Percentiles rank a stretch among this genome's conserved stretches.
phyloP scores from a whole-genome alignment of 2,329 filamentous ascomycete species.

The Madurella mycetomatis region DNA sequence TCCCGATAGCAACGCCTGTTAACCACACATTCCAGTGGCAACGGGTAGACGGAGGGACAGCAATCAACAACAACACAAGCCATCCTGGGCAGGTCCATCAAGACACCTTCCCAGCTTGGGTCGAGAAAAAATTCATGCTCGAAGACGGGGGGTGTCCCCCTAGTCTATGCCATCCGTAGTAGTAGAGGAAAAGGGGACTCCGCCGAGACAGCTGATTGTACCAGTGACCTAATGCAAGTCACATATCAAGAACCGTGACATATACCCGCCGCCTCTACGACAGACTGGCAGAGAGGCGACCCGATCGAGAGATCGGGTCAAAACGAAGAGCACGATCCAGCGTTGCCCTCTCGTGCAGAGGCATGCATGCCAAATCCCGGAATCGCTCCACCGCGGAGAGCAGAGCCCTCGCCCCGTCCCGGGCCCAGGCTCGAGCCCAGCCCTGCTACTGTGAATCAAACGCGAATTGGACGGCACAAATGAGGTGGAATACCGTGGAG shows the following conservation, averaged over 20 bases:
- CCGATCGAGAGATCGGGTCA: constrained; percentile 4
- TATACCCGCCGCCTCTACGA: neutral
- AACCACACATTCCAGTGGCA: too few relatives aligned
- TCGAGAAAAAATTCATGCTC: neutral
- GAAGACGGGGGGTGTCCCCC: neutral
- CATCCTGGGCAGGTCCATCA: neutral
- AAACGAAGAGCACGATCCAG: neutral
- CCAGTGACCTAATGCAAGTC: neutral
- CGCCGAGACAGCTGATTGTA: neutral
- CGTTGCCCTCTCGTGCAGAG: neutral
- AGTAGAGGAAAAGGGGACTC: neutral
- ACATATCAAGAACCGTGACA: neutral
- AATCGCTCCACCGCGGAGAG: neutral
- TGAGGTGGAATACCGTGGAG: neutral
- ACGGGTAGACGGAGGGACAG: neutral
- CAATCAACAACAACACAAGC: neutral
- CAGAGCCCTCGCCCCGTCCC: neutral
- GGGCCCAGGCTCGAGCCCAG: neutral
- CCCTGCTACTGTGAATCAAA: neutral
- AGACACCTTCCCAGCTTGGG: neutral
- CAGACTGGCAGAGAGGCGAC: neutral
- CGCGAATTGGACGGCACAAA: neutral
- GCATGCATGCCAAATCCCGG: neutral
- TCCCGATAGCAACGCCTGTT: too few relatives aligned
- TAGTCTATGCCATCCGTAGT: neutral